Conservation (phyloP, 805 yeast species). For the Candida jianshihensis region DNA sequence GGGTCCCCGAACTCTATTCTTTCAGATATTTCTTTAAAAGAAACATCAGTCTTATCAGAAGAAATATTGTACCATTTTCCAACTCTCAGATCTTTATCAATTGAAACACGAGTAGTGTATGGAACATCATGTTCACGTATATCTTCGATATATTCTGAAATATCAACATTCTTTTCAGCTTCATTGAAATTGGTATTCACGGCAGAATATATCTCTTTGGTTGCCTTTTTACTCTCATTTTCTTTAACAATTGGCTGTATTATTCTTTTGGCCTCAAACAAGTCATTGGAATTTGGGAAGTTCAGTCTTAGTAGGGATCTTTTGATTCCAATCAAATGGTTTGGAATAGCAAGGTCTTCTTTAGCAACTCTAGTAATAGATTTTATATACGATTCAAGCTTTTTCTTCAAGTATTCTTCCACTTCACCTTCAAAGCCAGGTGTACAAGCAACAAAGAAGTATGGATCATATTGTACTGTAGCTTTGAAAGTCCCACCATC, state of each 20-base stretch:
- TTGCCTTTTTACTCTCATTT: conserved; percentile 54
- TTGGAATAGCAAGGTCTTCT: conserved; percentile 77
- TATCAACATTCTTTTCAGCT: conserved; percentile 34
- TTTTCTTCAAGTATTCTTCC: conserved; percentile 73
- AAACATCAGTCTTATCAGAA: conserved; percentile 49
- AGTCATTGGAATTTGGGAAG: conserved; percentile 70
- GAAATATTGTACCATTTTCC: conserved; percentile 93
- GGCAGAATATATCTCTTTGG: conserved; percentile 60
- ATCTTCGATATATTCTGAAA: conserved; percentile 65
- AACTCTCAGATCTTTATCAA: conserved; percentile 78
- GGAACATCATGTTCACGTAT: conserved; percentile 95
- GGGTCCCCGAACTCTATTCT: conserved; percentile 96
- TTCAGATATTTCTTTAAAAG: conserved; percentile 54
- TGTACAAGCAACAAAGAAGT: conserved; percentile 66
- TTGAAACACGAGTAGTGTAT: conserved; percentile 92
- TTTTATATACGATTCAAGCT: conserved; percentile 60
- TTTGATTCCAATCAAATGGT: conserved; percentile 76
- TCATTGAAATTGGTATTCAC: conserved; percentile 31
- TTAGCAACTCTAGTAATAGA: conserved; percentile 47
- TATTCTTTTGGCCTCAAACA: conserved; percentile 65
- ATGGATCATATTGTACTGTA: conserved; percentile 79
- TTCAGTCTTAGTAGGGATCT: conserved; percentile 57
- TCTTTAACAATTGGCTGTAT: conserved; percentile 64
- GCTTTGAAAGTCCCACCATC: conserved; percentile 96
- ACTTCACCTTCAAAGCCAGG: conserved; percentile 55